Evolutionary conservation across 2,329 filamentous ascomycete genomes (phyloP), one percentile per base, ranked within the genome.

Genomic region (Calonectria montana): DNA sequence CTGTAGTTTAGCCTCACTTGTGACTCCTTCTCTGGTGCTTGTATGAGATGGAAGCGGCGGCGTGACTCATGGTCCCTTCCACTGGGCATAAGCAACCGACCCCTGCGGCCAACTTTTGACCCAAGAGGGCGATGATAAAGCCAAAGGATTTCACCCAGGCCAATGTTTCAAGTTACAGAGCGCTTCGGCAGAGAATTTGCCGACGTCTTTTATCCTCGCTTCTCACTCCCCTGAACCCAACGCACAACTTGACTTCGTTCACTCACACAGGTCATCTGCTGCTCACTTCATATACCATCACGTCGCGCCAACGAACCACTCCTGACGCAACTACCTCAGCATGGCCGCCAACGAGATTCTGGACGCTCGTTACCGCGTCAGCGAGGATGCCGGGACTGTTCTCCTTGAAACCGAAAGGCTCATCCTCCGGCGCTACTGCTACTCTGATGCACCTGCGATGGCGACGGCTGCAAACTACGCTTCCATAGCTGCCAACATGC

Each of bases 401-500:
- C 73, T 83, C 16, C 35, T 83, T 9, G 80, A 82, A 69, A 83
- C 82, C 0, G 75, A 80, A 21, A 75, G 82, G 9, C 77, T 83
- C 76, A 78, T 84, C 67, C 79, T 89, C 67, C 86, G 88, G 8
- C 84, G 84, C 35, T 85, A 81, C 70, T 72, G 78, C 29, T 71
- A 69, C 6, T 77, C 80, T 2, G 88, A 90, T 73, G 84, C 84
- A 5, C 72, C 78, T 4, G 72, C 78, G 23, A 61, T 86, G 39
- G 75, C 83, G 5, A 67, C 66, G 4, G 81, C 79, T 1, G 86
- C 80, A 67, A 83, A 88, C 79, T 81, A 86, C 71, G 77, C 78
- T 12, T 73, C 82, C 23, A 78, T 89, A 4, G 74, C 80, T 1
- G 71, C 67, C 13, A 82, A 80, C 74, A 82, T 90, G 82, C 83